phyloP scores from a whole-genome alignment of 2,329 filamentous ascomycete species.

The Aaosphaeria pasadenensis region DNA sequence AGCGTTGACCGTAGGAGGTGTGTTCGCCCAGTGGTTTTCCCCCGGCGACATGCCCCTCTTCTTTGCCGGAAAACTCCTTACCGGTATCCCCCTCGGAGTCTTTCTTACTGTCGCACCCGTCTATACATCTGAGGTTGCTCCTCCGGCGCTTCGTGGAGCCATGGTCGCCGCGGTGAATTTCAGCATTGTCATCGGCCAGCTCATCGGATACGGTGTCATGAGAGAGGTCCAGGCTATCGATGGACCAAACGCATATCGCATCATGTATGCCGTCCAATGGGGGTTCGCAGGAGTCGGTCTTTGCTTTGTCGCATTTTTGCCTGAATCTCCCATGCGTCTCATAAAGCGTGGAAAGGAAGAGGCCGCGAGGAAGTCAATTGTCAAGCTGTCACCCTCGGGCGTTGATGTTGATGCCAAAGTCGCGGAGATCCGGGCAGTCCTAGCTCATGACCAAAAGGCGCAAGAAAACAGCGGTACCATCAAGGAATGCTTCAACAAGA shows the following conservation, averaged over 20 bases:
- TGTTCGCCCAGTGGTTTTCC: background rate
- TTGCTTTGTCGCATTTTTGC: constrained; percentile 27
- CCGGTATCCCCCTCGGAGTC: constrained; percentile 10
- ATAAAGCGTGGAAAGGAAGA: constrained; percentile 23
- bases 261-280: constrained; percentile 33
- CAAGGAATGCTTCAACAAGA: constrained; percentile 12
- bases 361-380: constrained; percentile 28
- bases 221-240: constrained; percentile 18
- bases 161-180: constrained; percentile 14
- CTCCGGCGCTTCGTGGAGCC: constrained; percentile 9
- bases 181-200: constrained; percentile 13
- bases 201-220: constrained; percentile 12
- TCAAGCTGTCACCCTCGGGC: constrained; percentile 20
- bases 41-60: constrained; percentile 3
- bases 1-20: background rate
- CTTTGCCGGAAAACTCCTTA: constrained; percentile 12
- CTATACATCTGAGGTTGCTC: constrained; percentile 12
- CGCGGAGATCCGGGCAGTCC: constrained; percentile 23
- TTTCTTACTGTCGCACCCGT: constrained; percentile 10
- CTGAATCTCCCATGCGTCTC: constrained; percentile 34
- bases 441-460: constrained; percentile 15
- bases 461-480: constrained; percentile 16
- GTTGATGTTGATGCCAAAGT: constrained; percentile 31
- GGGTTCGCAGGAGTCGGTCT: constrained; percentile 26
- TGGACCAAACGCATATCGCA: constrained; percentile 16